Evolutionary conservation across 495 filamentous ascomycete species (phyloP).

Genomic region (Bombardia bombarda): DNA sequence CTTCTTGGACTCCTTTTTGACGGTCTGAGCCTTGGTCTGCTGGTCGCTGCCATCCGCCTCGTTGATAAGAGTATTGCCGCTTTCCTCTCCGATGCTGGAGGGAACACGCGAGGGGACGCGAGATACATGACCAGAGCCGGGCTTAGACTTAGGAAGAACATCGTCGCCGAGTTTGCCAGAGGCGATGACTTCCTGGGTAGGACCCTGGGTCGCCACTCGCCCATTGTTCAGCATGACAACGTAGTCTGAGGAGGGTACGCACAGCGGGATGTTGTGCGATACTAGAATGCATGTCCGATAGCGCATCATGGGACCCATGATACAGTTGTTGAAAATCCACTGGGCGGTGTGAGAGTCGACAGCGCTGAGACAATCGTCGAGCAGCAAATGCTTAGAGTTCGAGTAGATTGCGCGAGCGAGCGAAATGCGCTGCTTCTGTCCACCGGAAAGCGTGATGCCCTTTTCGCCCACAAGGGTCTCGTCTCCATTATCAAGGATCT

Average conservation of each 20-base stretch:
- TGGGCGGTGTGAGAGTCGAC: conserved; percentile 99
- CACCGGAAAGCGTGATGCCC: conserved; percentile 92
- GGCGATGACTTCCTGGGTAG: conserved; percentile 65
- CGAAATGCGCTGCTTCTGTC: conserved; percentile 97
- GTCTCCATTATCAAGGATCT: conserved; percentile 88
- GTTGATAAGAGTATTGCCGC: conserved; percentile 37
- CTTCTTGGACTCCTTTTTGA: conserved; percentile 39
- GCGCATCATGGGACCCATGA: conserved; percentile 84
- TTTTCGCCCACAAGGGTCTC: conserved; percentile 95
- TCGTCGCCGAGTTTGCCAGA: conserved; percentile 86
- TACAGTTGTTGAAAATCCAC: conserved; percentile 92
- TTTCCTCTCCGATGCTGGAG: conserved; percentile 55
- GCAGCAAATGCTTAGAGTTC: conserved; percentile 76
- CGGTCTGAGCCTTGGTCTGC: conserved; percentile 23
- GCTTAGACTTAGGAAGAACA: conserved; percentile 50
- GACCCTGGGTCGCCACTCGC: conserved; percentile 66
- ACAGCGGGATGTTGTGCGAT: conserved; percentile 88
- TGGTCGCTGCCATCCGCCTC: conserved; percentile 28
- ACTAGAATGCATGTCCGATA: conserved; percentile 89
- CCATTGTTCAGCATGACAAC: conserved; percentile 87
- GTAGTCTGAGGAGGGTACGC: conserved; percentile 67
- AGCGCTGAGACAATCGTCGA: conserved; percentile 95
- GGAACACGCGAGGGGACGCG: conserved; percentile 64
- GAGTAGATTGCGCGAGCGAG: conserved; percentile 91
- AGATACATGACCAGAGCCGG: conserved; percentile 57